Evolutionary conservation across 371 early-diverging fungal species (phyloP), one percentile per base, ranked within the genome.

Genomic region (Apophysomyces variabilis): DNA sequence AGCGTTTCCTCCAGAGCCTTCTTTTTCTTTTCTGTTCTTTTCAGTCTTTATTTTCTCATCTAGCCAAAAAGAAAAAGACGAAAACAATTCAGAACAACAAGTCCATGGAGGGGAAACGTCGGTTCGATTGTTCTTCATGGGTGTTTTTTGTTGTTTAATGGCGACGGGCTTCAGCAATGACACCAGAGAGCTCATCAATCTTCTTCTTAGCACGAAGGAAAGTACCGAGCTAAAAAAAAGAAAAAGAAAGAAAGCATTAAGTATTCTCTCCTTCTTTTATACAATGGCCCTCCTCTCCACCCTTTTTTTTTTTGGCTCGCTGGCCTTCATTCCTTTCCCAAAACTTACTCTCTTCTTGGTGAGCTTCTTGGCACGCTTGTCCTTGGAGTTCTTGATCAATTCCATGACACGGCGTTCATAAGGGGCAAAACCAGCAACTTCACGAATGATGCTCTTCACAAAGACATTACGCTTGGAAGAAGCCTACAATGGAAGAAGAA

Each of bases 351-450:
- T 93, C 89, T 90, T 92, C 93, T 99, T 99, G 77, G 97, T 96
- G 67, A 99, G 91, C 91, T 95, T 95, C 85, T 95, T 93, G 72
- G 99, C 99, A 82, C 99, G 93, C 97, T 99, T 99, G 85, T 99
- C 99, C 87, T 95, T 96, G 88, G 95, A 93, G 95, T 98, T 98
- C 93, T 96, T 97, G 84, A 99, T 87, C 93, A 99, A 90, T 89
- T 99, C 99, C 96, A 99, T 96, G 75, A 98, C 92, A 82, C 99
- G 94, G 78, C 93, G 94, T 87, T 99, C 99, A 80, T 98, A 99
- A 68, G 99, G 99, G 64, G 99, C 95, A 76, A 93, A 98, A 66
- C 99, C 99, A 72, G 89, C 90, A 57, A 99, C 98, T 86, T 99
- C 99, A 78, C 99, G 96, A 78, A 98, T 83, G 71, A 98, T 78